Percentiles rank a stretch among this genome's conserved stretches.
These are phyloP conservation scores for Eremomyces bilateralis DNA, from an alignment of 495 filamentous ascomycete genomes.

Conservation along the genomic window DNA sequence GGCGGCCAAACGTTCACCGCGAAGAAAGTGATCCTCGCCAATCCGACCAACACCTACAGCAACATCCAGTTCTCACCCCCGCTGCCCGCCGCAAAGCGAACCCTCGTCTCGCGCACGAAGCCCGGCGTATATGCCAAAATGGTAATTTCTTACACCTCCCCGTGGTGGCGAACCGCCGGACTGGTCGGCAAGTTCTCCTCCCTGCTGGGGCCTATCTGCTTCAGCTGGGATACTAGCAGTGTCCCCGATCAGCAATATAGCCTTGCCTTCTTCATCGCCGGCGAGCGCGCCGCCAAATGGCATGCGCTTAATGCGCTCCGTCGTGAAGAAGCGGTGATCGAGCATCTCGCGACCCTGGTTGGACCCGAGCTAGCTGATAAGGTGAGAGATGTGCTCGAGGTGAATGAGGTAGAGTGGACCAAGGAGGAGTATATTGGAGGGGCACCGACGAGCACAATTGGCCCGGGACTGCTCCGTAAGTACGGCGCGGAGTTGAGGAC, in stretches of 20 bases:
- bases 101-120: background rate
- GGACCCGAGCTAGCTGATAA: background rate
- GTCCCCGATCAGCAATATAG: background rate
- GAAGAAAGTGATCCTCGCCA: background rate
- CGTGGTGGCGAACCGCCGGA: background rate
- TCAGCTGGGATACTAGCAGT: background rate
- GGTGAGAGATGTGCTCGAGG: background rate
- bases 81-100: background rate
- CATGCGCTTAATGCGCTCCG: background rate
- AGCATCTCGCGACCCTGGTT: background rate
- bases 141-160: background rate
- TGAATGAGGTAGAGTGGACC: background rate
- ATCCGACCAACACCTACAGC: background rate
- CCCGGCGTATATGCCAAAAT: background rate
- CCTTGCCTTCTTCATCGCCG: background rate
- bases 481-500: background rate
- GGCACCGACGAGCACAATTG: background rate
- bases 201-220: background rate
- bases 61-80: background rate
- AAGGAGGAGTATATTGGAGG: background rate
- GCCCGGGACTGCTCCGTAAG: background rate
- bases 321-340: background rate
- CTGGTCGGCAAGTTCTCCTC: background rate
- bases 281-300: background rate
- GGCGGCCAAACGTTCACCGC: background rate